phyloP scores from a whole-genome alignment of 2,329 filamentous ascomycete genomes.

The Curvularia lunata region DNA sequence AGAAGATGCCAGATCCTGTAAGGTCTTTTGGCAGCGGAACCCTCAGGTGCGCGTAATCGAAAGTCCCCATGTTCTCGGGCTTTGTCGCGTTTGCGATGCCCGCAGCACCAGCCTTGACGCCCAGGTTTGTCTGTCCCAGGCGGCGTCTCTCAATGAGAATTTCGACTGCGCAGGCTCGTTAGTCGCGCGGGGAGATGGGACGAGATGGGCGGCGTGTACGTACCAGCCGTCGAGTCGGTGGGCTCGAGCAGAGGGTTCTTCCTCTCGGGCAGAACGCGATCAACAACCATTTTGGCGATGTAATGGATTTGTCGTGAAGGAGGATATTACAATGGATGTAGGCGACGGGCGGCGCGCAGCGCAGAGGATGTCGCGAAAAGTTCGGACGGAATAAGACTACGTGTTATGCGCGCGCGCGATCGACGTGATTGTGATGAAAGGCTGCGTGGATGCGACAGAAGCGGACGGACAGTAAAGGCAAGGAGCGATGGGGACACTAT shows the following conservation, averaged over 20 bases:
- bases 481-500: constrained; percentile 20
- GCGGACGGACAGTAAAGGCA: constrained; percentile 11
- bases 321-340: constrained; percentile 20
- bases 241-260: constrained; percentile 70
- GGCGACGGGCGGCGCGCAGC: constrained; percentile 35
- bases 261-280: constrained; percentile 63
- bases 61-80: constrained; percentile 75
- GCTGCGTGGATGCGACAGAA: constrained; percentile 17
- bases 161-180: constrained; percentile 49
- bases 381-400: constrained; percentile 15
- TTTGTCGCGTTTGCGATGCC: constrained; percentile 74
- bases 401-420: constrained; percentile 21
- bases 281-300: constrained; percentile 39
- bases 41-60: constrained; percentile 95
- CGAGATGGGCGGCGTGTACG: constrained; percentile 47
- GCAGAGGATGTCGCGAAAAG: constrained; percentile 26
- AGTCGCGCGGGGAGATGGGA: constrained; percentile 27
- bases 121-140: constrained; percentile 89
- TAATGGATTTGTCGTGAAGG: constrained; percentile 5
- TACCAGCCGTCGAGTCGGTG: constrained; percentile 70
- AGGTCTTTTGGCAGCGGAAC: constrained; percentile 92
- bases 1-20: constrained; percentile 87
- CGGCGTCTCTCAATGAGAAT: constrained; percentile 80
- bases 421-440: constrained; percentile 26
- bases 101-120: constrained; percentile 78